phyloP scores from a whole-genome alignment of 805 yeast genomes.

The Schizosaccharomyces osmophilus region DNA sequence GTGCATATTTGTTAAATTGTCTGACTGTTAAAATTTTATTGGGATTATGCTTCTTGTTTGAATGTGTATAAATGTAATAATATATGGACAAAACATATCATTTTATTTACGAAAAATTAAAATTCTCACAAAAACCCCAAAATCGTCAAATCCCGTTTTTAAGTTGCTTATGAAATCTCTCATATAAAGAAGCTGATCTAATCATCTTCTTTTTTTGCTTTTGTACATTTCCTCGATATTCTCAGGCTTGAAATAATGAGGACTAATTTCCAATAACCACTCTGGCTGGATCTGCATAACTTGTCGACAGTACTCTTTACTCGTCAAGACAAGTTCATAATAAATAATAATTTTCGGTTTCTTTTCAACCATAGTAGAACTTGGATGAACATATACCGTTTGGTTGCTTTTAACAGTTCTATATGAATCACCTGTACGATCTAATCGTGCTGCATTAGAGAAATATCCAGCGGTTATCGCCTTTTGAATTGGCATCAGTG shows the following conservation, averaged over 20 bases:
- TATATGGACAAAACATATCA: too few relatives aligned
- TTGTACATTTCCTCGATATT: neutral
- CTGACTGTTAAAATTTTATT: too few relatives aligned
- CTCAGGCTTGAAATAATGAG: slow-evolving; percentile 15
- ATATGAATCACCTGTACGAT: slow-evolving; percentile 43
- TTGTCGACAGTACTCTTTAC: slow-evolving; percentile 79
- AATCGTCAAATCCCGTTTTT: too few relatives aligned
- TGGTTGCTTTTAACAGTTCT: slow-evolving; percentile 40
- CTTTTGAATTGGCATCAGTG: slow-evolving; percentile 38
- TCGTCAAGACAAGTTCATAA: slow-evolving; percentile 58
- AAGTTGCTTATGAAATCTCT: too few relatives aligned
- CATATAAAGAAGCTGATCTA: too few relatives aligned
- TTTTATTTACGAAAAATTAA: too few relatives aligned
- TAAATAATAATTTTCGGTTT: slow-evolving; percentile 60
- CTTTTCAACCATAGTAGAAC: slow-evolving; percentile 39
- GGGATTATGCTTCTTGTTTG: too few relatives aligned
- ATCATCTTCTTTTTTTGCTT: too few relatives aligned
- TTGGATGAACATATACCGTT: slow-evolving; percentile 65
- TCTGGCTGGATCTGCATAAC: slow-evolving; percentile 57
- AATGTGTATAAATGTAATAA: too few relatives aligned
- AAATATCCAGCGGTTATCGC: slow-evolving; percentile 23
- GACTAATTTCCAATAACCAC: slow-evolving; percentile 41
- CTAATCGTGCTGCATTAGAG: slow-evolving; percentile 28
- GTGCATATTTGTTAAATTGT: too few relatives aligned
- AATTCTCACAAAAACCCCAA: too few relatives aligned